Evolutionary conservation across 148 eudicot species (phyloP).

Genomic region (Polygonum aviculare): DNA sequence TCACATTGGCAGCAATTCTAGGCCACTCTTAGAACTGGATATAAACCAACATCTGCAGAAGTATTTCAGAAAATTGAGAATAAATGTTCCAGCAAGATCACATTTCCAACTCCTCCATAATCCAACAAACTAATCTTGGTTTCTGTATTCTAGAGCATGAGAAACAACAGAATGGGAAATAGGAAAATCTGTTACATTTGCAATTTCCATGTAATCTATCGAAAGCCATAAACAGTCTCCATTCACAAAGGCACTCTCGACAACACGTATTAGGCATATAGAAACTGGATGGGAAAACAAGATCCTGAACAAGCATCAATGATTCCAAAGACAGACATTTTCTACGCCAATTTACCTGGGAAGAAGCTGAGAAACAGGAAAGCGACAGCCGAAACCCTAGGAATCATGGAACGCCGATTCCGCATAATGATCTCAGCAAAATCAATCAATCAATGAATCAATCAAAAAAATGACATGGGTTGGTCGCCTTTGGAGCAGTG

Average conservation of each 20-base stretch:
- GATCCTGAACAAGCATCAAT: not conserved
- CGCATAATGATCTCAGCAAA: not conserved
- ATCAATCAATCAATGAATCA: not conserved
- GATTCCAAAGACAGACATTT: not conserved
- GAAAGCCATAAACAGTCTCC: not conserved
- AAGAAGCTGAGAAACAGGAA: conserved; percentile 4
- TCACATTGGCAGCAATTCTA: not conserved
- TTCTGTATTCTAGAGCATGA: not conserved
- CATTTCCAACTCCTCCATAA: not conserved
- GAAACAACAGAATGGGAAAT: too few species aligned
- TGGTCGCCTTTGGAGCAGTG: not conserved
- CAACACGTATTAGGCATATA: not conserved
- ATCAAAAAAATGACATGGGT: not conserved
- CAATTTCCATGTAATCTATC: not conserved
- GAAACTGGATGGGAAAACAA: not conserved
- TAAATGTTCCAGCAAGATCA: not conserved
- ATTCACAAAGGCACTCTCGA: not conserved
- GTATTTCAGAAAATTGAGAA: not conserved
- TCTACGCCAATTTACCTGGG: conserved; percentile 4
- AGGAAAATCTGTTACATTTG: not conserved
- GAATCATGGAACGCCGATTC: not conserved
- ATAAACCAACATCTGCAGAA: not conserved
- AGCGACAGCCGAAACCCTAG: conserved; percentile 6
- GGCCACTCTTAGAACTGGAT: not conserved
- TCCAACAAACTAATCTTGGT: not conserved